Evolutionary conservation across 345 rosid species (phyloP).

Genomic region (Nasturtium officinale): DNA sequence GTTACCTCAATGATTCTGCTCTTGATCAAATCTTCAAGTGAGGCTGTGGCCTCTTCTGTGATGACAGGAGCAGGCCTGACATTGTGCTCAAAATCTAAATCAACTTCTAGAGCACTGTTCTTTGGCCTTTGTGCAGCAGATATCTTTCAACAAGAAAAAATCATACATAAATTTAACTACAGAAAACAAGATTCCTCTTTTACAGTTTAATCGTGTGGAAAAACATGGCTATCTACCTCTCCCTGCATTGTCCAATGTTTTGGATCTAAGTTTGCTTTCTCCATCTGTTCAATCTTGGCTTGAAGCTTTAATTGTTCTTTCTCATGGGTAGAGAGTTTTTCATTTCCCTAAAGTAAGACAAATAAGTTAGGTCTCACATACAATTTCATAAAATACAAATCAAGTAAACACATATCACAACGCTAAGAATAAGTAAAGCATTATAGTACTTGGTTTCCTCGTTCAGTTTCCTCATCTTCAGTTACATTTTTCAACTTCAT

Average conservation of each 20-base stretch:
- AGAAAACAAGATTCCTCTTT: neutral
- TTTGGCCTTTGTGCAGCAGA: constrained; percentile 87
- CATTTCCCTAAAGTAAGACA: constrained; percentile 49
- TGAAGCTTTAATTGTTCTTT: constrained; percentile 59
- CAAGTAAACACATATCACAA: constrained; percentile 15
- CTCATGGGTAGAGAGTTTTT: constrained; percentile 75
- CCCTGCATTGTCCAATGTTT: constrained; percentile 97
- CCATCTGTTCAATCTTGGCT: constrained; percentile 79
- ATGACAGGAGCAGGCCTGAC: constrained; percentile 90
- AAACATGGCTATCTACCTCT: constrained; percentile 63
- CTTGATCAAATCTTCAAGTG: constrained; percentile 85
- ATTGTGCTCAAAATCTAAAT: constrained; percentile 95
- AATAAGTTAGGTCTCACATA: constrained; percentile 11
- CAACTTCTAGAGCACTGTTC: constrained; percentile 96
- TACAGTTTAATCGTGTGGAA: neutral
- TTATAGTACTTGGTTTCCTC: constrained; percentile 45
- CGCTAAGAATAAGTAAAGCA: constrained; percentile 2
- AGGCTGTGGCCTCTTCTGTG: constrained; percentile 88
- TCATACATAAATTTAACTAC: constrained; percentile 1
- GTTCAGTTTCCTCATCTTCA: constrained; percentile 55
- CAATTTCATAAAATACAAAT: constrained; percentile 11
- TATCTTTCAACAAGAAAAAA: constrained; percentile 52
- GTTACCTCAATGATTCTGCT: constrained; percentile 74
- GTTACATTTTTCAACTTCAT: constrained; percentile 43
- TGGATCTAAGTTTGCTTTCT: constrained; percentile 81